Percentiles rank a stretch among this genome's conserved stretches.
These are phyloP conservation scores for Allium fistulosum DNA, from an alignment of 106 monocot genomes.

Conservation along the genomic window DNA sequence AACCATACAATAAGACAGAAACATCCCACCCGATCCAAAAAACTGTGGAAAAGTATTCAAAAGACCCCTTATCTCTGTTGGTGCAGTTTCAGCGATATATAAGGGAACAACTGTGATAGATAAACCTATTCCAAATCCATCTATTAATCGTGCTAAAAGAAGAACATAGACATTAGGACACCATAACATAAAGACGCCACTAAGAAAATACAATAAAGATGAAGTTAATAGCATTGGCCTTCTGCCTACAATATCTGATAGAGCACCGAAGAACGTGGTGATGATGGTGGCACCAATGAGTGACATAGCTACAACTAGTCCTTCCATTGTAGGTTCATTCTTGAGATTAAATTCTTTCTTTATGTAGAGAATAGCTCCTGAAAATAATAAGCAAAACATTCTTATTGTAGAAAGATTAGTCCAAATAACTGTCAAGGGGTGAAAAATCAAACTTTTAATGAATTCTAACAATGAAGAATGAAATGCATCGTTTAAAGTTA, in stretches of 20 bases:
- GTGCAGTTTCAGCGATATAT: constrained; percentile 30
- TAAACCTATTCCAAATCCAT: constrained; percentile 32
- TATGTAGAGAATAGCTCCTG: constrained; percentile 32
- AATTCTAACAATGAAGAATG: neutral
- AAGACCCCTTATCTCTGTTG: constrained; percentile 25
- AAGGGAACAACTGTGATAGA: constrained; percentile 24
- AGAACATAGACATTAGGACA: constrained; percentile 23
- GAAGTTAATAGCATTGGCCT: constrained; percentile 25
- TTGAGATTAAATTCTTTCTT: constrained; percentile 30
- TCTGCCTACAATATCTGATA: constrained; percentile 19
- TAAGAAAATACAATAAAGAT: constrained; percentile 24
- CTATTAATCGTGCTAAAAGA: constrained; percentile 22
- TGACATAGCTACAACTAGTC: constrained; percentile 25
- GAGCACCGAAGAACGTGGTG: constrained; percentile 24
- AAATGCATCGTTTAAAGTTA: neutral
- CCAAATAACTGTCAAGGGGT: no score
- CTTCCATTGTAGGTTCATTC: constrained; percentile 22
- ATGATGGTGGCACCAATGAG: constrained; percentile 30
- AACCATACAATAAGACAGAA: constrained; percentile 28
- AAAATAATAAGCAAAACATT: neutral
- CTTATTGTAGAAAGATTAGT: no score
- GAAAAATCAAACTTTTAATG: no score
- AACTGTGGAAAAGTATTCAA: constrained; percentile 32
- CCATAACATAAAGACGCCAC: constrained; percentile 28
- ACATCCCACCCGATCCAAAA: constrained; percentile 26